phyloP scores from a whole-genome alignment of 2,329 filamentous ascomycete genomes.

The Pyricularia grisea region DNA sequence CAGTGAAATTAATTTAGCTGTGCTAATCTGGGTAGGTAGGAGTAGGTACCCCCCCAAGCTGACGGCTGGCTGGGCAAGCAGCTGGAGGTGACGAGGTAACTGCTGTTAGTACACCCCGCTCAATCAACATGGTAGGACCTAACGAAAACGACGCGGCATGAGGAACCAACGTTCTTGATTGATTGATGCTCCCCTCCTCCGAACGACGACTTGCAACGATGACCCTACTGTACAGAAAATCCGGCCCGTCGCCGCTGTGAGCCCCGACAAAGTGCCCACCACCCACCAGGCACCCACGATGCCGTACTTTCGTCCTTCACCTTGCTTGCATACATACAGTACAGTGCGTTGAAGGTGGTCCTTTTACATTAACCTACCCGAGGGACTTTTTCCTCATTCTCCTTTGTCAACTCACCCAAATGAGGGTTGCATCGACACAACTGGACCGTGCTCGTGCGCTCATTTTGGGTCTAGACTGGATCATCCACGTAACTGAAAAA shows the following conservation, averaged over 20 bases:
- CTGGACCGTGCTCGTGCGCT: neutral
- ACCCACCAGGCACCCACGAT: neutral
- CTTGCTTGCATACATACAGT: neutral
- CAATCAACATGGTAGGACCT: neutral
- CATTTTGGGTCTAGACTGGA: neutral
- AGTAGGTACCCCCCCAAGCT: neutral
- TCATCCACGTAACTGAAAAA: neutral
- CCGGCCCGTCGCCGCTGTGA: neutral
- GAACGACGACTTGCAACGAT: neutral
- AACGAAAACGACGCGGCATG: neutral
- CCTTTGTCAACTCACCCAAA: neutral
- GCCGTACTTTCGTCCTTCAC: neutral
- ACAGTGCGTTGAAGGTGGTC: no score
- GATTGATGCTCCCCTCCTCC: neutral
- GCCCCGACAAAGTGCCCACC: neutral
- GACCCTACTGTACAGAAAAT: neutral
- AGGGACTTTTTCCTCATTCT: neutral
- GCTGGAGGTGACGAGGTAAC: neutral
- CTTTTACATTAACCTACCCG: neutral
- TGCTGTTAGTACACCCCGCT: neutral
- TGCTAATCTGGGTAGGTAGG: neutral
- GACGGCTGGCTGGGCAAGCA: neutral
- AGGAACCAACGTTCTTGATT: neutral
- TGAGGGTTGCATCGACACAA: neutral
- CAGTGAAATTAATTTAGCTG: constrained; percentile 2